phyloP scores from a whole-genome alignment of 2,329 filamentous ascomycete genomes.

The Clonostachys sp. region DNA sequence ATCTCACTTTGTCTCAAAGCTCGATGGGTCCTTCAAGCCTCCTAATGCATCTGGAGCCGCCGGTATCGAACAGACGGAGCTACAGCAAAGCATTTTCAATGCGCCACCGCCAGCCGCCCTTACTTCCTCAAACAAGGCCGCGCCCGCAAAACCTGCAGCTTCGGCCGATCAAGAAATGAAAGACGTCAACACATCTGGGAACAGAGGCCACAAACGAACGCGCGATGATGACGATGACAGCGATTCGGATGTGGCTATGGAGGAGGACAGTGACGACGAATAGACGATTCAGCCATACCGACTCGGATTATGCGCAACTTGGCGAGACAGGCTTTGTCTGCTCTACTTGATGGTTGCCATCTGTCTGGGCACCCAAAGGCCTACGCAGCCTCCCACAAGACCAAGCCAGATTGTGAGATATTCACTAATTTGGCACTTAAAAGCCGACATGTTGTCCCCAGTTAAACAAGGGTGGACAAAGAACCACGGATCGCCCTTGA shows the following conservation, averaged over 20 bases:
- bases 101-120: slow-evolving; percentile 51
- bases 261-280: slow-evolving; percentile 71
- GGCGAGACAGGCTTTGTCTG: not conserved
- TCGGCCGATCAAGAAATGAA: slow-evolving; percentile 41
- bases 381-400: slow-evolving; percentile 76
- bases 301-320: not conserved
- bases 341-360: slow-evolving; percentile 49
- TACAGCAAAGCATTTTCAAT: slow-evolving; percentile 78
- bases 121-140: slow-evolving; percentile 27
- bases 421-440: slow-evolving; percentile 56
- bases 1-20: slow-evolving; percentile 82
- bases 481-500: slow-evolving; percentile 72
- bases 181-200: slow-evolving; percentile 49
- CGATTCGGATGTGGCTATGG: slow-evolving; percentile 64
- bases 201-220: slow-evolving; percentile 63
- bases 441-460: slow-evolving; percentile 69
- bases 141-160: slow-evolving; percentile 41
- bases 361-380: slow-evolving; percentile 70
- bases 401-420: slow-evolving; percentile 90
- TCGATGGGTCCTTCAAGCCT: slow-evolving; percentile 84
- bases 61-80: slow-evolving; percentile 62
- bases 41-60: slow-evolving; percentile 49
- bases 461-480: slow-evolving; percentile 93
- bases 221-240: slow-evolving; percentile 67
- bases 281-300: slow-evolving; percentile 17